Evolutionary conservation across 2,329 filamentous ascomycete species (phyloP), one percentile per base, ranked within the genome.

Genomic region (Colletotrichum plurivorum): DNA sequence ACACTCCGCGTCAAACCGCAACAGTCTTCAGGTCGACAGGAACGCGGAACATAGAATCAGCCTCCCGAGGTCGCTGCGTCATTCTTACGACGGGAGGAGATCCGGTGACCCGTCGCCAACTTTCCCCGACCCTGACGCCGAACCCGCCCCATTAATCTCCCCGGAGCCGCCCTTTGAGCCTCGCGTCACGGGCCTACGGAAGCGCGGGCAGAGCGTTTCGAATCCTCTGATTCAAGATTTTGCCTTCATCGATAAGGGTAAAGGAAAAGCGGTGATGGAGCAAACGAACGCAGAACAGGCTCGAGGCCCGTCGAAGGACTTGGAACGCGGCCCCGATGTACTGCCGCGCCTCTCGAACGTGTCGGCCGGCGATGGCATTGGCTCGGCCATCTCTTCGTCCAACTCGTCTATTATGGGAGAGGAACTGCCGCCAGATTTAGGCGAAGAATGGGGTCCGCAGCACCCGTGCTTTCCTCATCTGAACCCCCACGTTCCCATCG

Each of bases 381-480:
- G 85, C 43, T 88, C 87, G 0, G 83, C 84, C 64, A 78, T 88
- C 20, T 89, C 87, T 0, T 89, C 87, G 8, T 84, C 84, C 57
- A 81, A 89, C 75, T 89, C 87, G 12, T 89, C 88, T 25, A 90
- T 90, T 46, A 86, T 90, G 84, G 88, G 88, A 45, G 88, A 90
- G 39, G 88, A 91, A 55, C 86, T 92, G 41, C 88, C 90, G 57
- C 86, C 88, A 22, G 90, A 90, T 31, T 85, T 90, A 61, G 92
- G 93, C 71, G 90, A 94, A 59, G 90, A 94, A 80, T 99, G 96
- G 96, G 95, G 96, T 0, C 94, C 95, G 15, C 90, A 92, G 48
- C 96, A 99, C 78, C 95, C 96, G 5, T 99, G 96, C 79, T 98
- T 92, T 77, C 96, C 96, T 56, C 96, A 98, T 77, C 84, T 94